Conservation (phyloP, 257 asterid genomes). For the Penstemon davidsonii region DNA sequence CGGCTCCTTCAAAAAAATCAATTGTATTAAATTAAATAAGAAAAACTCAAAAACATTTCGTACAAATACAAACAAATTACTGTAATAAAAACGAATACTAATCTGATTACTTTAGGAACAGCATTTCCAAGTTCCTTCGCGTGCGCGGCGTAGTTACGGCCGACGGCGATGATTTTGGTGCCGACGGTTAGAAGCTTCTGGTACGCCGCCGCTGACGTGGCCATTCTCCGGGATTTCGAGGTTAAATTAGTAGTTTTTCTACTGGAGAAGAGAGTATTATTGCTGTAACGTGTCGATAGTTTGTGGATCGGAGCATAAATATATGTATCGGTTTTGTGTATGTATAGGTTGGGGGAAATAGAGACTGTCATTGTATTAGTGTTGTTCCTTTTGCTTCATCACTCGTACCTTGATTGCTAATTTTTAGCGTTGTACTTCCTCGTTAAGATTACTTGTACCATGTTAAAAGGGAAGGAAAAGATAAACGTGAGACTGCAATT, state of each 20-base stretch:
- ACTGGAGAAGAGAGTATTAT: constrained; percentile 14
- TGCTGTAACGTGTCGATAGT: constrained; percentile 20
- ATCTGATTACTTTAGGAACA: constrained; percentile 62
- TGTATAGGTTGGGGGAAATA: not conserved
- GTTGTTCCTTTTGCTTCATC: constrained; percentile 23
- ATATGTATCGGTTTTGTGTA: not conserved
- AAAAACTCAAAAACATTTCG: not conserved
- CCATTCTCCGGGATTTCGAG: constrained; percentile 42
- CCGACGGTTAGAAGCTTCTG: constrained; percentile 72
- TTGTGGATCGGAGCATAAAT: constrained; percentile 34
- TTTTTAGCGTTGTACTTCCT: not conserved
- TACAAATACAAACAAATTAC: too few relatives aligned
- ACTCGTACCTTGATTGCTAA: constrained; percentile 23
- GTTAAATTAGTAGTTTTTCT: constrained; percentile 11
- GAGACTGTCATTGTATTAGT: not conserved
- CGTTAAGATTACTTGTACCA: not conserved
- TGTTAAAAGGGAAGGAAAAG: not conserved
- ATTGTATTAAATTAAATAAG: not conserved
- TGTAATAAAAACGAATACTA: not conserved
- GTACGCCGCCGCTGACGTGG: constrained; percentile 58
- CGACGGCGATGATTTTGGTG: constrained; percentile 89
- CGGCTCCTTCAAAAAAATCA: constrained; percentile 62
- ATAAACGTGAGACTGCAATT: too few relatives aligned
- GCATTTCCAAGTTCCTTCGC: constrained; percentile 96
- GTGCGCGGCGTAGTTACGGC: constrained; percentile 97